A percentile compares a stretch with the other conserved stretches of the same genome.
Conservation (phyloP, 768 basidiomycete genomes). For the Auriculariales sp. region DNA sequence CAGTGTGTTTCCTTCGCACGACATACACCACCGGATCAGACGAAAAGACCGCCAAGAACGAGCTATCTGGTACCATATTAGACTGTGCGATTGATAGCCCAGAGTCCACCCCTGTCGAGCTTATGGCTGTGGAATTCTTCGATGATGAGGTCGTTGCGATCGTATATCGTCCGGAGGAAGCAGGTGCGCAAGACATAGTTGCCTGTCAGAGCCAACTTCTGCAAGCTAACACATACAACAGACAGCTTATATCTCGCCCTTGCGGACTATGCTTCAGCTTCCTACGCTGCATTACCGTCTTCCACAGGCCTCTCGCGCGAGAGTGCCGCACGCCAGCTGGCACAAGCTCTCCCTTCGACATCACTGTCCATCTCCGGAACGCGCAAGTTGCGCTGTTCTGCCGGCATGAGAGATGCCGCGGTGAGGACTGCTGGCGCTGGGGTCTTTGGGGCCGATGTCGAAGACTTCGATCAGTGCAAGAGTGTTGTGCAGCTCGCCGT, state of each 20-base stretch:
- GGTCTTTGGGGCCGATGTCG: constrained; percentile 36
- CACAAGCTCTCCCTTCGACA: not conserved
- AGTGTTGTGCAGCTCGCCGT: constrained; percentile 48
- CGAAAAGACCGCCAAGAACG: constrained; percentile 1
- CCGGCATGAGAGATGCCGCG: constrained; percentile 10
- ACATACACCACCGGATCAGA: constrained; percentile 26
- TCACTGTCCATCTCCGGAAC: not conserved
- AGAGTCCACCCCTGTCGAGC: constrained; percentile 26
- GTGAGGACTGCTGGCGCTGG: constrained; percentile 14
- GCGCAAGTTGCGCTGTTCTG: constrained; percentile 4
- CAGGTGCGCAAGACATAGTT: constrained; percentile 11
- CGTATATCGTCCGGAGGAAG: constrained; percentile 37
- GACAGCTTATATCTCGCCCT: not conserved
- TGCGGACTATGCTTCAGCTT: not conserved
- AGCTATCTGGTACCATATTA: constrained; percentile 17
- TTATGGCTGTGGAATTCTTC: constrained; percentile 64
- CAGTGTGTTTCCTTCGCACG: constrained; percentile 30
- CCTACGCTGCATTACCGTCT: constrained; percentile 16
- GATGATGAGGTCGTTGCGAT: constrained; percentile 58
- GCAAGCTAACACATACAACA: not conserved
- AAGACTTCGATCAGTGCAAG: constrained; percentile 41
- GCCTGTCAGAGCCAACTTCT: constrained; percentile 15
- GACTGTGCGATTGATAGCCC: constrained; percentile 22
- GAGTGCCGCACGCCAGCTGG: constrained; percentile 12
- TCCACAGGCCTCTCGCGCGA: constrained; percentile 37